phyloP scores from a whole-genome alignment of 768 basidiomycete genomes.

The Calvatia gigantea region DNA sequence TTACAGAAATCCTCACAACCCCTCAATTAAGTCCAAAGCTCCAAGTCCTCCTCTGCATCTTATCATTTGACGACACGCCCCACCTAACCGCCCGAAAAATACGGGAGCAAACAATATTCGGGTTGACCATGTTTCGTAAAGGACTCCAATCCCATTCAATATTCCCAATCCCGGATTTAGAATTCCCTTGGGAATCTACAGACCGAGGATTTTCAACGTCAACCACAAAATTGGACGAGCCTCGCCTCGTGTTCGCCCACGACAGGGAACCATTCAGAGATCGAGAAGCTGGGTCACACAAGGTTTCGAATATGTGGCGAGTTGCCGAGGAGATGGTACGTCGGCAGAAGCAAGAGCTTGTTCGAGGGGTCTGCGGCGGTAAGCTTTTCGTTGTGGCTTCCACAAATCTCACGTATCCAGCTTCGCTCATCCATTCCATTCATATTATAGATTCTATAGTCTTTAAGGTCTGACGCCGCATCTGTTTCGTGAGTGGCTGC shows the following conservation, averaged over 20 bases:
- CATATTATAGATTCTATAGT: constrained; percentile 3
- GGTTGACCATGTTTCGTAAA: constrained; percentile 9
- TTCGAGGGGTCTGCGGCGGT: not conserved
- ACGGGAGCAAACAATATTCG: constrained; percentile 11
- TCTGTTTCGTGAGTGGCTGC: not conserved
- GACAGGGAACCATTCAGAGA: constrained; percentile 34
- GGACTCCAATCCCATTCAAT: not conserved
- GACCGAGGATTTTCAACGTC: not conserved
- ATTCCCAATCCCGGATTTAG: not conserved
- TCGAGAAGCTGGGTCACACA: constrained; percentile 9
- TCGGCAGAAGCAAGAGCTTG: constrained; percentile 1
- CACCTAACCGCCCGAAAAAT: constrained; percentile 16
- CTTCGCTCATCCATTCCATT: not conserved
- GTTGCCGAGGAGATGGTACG: constrained; percentile 11
- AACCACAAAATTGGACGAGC: constrained; percentile 19
- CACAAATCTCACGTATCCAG: not conserved
- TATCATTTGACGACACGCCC: constrained; percentile 28
- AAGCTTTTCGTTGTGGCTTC: not conserved
- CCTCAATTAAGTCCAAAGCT: constrained; percentile 22
- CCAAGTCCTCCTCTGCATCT: constrained; percentile 29
- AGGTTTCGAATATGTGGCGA: constrained; percentile 9
- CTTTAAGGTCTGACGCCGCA: not conserved
- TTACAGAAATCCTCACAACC: constrained; percentile 13
- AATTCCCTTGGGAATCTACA: not conserved
- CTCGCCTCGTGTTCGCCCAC: constrained; percentile 34